A percentile compares a stretch with the other conserved stretches of the same genome.
These are phyloP conservation scores for Polymyxa betae DNA, from an alignment of 208 protist species.

Conservation along the genomic window DNA sequence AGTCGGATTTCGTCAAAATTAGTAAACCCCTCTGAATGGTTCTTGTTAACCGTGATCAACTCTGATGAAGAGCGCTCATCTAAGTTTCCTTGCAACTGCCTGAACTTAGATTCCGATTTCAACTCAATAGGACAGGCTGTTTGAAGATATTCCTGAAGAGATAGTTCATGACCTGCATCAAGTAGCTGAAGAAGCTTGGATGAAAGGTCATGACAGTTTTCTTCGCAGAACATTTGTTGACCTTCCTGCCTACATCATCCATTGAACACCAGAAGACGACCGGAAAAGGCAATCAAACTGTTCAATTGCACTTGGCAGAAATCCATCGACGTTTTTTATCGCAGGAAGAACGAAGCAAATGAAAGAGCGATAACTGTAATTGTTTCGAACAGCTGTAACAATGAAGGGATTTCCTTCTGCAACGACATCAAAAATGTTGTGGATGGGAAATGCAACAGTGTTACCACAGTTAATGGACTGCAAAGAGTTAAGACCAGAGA, in stretches of 20 bases:
- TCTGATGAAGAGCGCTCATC: background rate
- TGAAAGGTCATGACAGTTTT: background rate
- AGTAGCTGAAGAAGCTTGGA: background rate
- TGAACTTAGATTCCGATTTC: background rate
- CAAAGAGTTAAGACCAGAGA: background rate
- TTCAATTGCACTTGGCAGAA: background rate
- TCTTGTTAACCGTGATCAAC: background rate
- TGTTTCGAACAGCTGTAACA: background rate
- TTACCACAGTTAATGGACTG: background rate
- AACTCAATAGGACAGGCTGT: background rate
- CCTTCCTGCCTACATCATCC: background rate
- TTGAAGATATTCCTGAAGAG: background rate
- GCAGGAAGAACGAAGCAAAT: conserved; percentile 25
- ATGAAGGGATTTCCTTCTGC: conserved; percentile 41
- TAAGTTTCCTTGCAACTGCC: background rate
- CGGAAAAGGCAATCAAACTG: background rate
- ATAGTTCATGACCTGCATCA: background rate
- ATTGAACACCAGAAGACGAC: background rate
- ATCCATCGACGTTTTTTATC: background rate
- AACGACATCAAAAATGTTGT: background rate
- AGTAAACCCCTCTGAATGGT: background rate
- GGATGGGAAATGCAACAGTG: background rate
- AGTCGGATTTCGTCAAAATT: background rate
- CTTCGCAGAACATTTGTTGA: conserved; percentile 26
- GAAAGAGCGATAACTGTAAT: conserved; percentile 20